Evolutionary conservation across 2,329 filamentous ascomycete species (phyloP).

Genomic region (Clarireedia sp.): DNA sequence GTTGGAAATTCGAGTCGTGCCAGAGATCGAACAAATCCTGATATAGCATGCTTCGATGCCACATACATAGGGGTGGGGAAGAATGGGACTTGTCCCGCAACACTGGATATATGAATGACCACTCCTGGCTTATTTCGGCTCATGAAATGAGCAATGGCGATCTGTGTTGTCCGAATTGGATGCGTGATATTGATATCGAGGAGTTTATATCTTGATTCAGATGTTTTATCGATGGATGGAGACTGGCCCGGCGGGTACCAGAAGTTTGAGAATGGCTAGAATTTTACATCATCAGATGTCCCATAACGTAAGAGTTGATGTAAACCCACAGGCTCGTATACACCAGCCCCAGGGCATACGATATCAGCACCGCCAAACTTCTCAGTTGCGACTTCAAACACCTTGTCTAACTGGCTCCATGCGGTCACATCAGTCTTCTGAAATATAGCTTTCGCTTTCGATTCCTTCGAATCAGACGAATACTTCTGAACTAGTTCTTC

Average conservation of each 20-base stretch:
- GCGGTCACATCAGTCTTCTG: conserved; percentile 36
- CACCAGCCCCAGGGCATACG: conserved; percentile 38
- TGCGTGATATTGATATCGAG: conserved; percentile 45
- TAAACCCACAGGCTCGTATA: conserved; percentile 36
- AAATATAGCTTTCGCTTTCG: conserved; percentile 32
- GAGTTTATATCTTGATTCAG: conserved; percentile 35
- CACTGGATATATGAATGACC: conserved; percentile 41
- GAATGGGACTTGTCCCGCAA: conserved; percentile 35
- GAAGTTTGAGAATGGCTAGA: conserved; percentile 40
- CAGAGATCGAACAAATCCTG: conserved; percentile 38
- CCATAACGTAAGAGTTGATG: no score
- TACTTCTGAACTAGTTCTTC: conserved; percentile 25
- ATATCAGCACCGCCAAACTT: conserved; percentile 32
- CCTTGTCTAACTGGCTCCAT: conserved; percentile 31
- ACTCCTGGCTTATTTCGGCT: conserved; percentile 21
- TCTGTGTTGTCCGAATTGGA: conserved; percentile 42
- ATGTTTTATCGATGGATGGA: conserved; percentile 34
- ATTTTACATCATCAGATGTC: no score
- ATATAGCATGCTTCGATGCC: conserved; percentile 41
- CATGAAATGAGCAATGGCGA: conserved; percentile 43
- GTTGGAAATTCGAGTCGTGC: conserved; percentile 29
- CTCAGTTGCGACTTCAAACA: conserved; percentile 29
- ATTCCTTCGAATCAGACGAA: conserved; percentile 9
- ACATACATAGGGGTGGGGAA: conserved; percentile 38
- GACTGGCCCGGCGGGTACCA: conserved; percentile 39